Conservation (phyloP, 306 rosid species). For the Amphicarpaea edgeworthii region DNA sequence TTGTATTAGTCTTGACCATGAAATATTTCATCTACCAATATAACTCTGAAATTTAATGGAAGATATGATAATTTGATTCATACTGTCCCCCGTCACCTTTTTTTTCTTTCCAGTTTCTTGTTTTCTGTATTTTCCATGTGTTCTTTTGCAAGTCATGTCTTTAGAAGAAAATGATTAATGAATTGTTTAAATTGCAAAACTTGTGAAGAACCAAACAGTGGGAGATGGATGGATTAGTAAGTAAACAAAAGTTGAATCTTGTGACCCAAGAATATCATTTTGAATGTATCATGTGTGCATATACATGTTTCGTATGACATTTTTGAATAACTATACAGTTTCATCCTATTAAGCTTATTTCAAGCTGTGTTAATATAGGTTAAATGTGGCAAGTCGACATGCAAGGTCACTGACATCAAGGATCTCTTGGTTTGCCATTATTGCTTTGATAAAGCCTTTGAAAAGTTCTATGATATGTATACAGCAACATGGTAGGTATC, state of each 20-base stretch:
- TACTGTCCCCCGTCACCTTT: neutral
- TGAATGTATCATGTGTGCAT: too few relatives aligned
- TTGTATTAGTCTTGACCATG: constrained; percentile 30
- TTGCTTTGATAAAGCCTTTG: constrained; percentile 87
- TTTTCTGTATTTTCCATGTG: neutral
- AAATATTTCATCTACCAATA: constrained; percentile 13
- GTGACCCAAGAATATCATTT: neutral
- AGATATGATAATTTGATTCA: neutral
- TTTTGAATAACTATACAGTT: constrained; percentile 16
- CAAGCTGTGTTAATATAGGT: constrained; percentile 57
- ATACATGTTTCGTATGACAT: too few relatives aligned
- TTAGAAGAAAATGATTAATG: neutral
- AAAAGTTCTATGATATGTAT: constrained; percentile 88
- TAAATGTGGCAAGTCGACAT: constrained; percentile 90
- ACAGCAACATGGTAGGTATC: constrained; percentile 81
- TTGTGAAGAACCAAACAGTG: neutral
- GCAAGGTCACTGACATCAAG: constrained; percentile 78
- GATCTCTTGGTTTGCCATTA: constrained; percentile 82
- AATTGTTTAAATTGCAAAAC: neutral
- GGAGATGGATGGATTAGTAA: neutral
- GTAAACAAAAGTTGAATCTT: neutral
- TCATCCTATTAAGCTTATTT: constrained; percentile 31
- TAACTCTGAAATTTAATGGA: neutral
- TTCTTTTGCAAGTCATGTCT: neutral
- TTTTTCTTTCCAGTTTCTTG: neutral